These are phyloP conservation scores for Axilococcus clingmanii DNA, from an alignment of 139 green algal species.

Conservation along the genomic window DNA sequence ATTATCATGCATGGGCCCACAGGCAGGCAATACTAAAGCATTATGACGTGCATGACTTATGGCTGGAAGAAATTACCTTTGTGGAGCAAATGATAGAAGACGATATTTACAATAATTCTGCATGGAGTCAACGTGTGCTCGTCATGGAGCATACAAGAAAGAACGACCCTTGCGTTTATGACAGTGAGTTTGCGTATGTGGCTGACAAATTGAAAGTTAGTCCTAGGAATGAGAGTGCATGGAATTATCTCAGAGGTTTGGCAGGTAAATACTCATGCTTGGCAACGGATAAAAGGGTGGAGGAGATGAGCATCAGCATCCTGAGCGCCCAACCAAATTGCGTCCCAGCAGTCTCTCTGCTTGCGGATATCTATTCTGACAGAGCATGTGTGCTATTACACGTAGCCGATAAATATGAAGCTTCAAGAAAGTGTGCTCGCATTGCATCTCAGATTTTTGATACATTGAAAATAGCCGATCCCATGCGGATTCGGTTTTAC, in stretches of 20 bases:
- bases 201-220: conserved; percentile 17
- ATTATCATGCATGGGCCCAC: conserved; percentile 87
- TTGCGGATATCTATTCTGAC: too few relatives aligned
- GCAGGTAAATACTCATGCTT: too few relatives aligned
- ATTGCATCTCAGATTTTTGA: too few relatives aligned
- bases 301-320: too few relatives aligned
- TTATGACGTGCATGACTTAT: background rate
- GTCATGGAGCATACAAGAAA: conserved; percentile 21
- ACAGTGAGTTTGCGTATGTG: conserved; percentile 40
- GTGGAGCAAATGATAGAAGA: conserved; percentile 31
- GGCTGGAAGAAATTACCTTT: conserved; percentile 46
- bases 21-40: conserved; percentile 39
- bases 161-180: background rate
- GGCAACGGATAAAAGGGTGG: too few relatives aligned
- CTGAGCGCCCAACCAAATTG: too few relatives aligned
- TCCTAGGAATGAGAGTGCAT: conserved; percentile 56
- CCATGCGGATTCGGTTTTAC: too few relatives aligned
- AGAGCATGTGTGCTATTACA: too few relatives aligned
- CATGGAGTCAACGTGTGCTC: conserved; percentile 77
- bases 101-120: conserved; percentile 81
- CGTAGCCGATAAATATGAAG: too few relatives aligned
- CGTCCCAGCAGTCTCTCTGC: too few relatives aligned
- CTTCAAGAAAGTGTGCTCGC: too few relatives aligned
- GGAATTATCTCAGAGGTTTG: conserved; percentile 53
- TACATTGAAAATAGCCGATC: too few relatives aligned